Conservation (phyloP, 2,329 filamentous ascomycete genomes). For the Neobulgaria alba region DNA sequence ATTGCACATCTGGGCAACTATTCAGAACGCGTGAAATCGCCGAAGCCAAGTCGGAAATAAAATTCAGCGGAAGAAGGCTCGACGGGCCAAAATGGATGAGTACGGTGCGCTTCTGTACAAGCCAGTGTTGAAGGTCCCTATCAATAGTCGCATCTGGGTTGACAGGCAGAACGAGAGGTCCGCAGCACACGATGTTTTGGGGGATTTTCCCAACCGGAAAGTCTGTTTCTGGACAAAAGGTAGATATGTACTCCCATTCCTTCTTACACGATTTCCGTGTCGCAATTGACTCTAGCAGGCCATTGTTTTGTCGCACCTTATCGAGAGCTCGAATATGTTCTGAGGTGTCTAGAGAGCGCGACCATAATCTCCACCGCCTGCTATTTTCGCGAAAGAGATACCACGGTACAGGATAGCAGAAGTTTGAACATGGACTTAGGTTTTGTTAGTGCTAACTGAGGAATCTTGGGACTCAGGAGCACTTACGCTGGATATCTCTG, state of each 20-base stretch:
- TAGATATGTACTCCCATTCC: constrained; percentile 23
- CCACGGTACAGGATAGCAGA: constrained; percentile 38
- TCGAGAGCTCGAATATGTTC: no score
- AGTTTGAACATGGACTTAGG: constrained; percentile 35
- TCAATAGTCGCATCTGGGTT: constrained; percentile 32
- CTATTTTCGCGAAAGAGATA: constrained; percentile 30
- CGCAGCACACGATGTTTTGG: constrained; percentile 35
- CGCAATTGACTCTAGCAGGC: no score
- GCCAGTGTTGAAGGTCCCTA: constrained; percentile 11
- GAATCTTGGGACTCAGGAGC: background rate
- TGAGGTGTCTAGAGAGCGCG: no score
- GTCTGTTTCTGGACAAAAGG: constrained; percentile 18
- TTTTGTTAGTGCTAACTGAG: constrained; percentile 29
- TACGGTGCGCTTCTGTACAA: constrained; percentile 29
- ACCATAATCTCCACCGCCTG: no score
- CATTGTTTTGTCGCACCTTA: no score
- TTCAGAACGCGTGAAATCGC: constrained; percentile 31
- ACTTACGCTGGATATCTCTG: constrained; percentile 32
- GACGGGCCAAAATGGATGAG: constrained; percentile 36
- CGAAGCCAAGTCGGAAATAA: constrained; percentile 31
- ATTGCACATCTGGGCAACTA: constrained; percentile 14
- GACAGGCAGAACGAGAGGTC: constrained; percentile 36
- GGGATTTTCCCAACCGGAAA: constrained; percentile 33
- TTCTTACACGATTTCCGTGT: constrained; percentile 26
- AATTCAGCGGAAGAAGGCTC: no score